Evolutionary conservation across 257 asterid species (phyloP).

Genomic region (Solanum dulcamara): DNA sequence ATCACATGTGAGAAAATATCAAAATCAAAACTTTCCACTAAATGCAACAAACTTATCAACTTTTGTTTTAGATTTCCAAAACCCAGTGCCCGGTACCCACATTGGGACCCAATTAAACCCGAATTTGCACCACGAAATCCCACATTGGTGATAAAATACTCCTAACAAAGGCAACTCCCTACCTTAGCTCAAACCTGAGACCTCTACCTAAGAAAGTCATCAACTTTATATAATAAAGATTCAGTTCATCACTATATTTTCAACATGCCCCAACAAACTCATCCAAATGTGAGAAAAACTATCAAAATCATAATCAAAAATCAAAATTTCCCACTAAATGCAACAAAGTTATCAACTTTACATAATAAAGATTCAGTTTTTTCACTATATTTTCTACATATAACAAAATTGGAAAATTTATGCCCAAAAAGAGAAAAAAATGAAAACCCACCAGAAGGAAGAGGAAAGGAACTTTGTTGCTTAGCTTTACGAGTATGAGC

Average conservation of each 20-base stretch:
- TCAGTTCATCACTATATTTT: background rate
- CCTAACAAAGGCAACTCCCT: background rate
- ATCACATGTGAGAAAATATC: background rate
- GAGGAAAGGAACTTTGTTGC: slow-evolving; percentile 16
- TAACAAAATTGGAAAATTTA: background rate
- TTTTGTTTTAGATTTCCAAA: background rate
- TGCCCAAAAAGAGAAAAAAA: background rate
- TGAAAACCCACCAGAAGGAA: slow-evolving; percentile 29
- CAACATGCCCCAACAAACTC: background rate
- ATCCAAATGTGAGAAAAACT: background rate
- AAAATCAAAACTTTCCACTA: background rate
- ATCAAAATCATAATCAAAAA: too few species aligned
- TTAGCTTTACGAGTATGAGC: slow-evolving; percentile 70
- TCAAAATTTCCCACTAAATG: background rate
- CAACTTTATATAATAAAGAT: background rate
- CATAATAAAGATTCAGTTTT: background rate
- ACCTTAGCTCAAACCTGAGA: background rate
- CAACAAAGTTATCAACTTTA: background rate
- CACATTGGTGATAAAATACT: background rate
- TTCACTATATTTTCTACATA: background rate
- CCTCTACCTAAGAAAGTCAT: background rate
- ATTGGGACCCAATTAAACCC: background rate
- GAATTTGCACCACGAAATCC: background rate
- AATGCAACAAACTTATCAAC: background rate
- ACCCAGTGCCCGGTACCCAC: background rate